These are phyloP conservation scores for Artomyces pyxidatus DNA, from an alignment of 768 basidiomycete genomes.

Conservation along the genomic window DNA sequence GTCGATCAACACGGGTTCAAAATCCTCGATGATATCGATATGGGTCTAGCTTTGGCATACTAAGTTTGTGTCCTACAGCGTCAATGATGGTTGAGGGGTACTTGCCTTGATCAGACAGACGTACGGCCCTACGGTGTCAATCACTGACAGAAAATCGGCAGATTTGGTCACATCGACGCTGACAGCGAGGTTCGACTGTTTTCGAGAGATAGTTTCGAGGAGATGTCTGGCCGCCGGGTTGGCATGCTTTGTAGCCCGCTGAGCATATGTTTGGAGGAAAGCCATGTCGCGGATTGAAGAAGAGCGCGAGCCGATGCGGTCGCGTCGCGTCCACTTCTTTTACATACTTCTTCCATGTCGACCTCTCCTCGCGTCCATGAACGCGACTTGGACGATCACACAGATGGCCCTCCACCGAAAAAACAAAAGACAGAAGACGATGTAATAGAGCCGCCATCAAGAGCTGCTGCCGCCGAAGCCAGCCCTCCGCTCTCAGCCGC, in stretches of 20 bases:
- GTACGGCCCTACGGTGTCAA: conserved; percentile 82
- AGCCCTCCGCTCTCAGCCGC: conserved; percentile 7
- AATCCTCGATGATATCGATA: conserved; percentile 92
- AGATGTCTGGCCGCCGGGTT: conserved; percentile 78
- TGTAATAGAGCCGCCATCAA: not conserved
- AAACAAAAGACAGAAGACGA: conserved; percentile 27
- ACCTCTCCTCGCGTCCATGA: conserved; percentile 2
- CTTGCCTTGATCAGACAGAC: conserved; percentile 91
- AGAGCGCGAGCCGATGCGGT: not conserved
- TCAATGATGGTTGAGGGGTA: conserved; percentile 8
- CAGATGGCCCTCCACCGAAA: conserved; percentile 27
- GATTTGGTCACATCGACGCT: conserved; percentile 89
- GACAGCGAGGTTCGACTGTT: conserved; percentile 88
- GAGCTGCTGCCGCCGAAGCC: conserved; percentile 14
- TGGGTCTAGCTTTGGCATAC: conserved; percentile 60
- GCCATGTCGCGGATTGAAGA: conserved; percentile 2
- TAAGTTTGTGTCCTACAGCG: conserved; percentile 22
- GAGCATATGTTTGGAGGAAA: conserved; percentile 47
- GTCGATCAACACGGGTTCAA: conserved; percentile 61
- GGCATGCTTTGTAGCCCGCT: conserved; percentile 45
- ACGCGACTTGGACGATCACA: conserved; percentile 18
- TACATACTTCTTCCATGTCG: not conserved
- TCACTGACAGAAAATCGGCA: conserved; percentile 72
- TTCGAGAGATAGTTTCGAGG: conserved; percentile 76
- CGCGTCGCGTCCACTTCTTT: not conserved